phyloP scores from a whole-genome alignment of 345 rosid genomes.

The Brassica rapa region DNA sequence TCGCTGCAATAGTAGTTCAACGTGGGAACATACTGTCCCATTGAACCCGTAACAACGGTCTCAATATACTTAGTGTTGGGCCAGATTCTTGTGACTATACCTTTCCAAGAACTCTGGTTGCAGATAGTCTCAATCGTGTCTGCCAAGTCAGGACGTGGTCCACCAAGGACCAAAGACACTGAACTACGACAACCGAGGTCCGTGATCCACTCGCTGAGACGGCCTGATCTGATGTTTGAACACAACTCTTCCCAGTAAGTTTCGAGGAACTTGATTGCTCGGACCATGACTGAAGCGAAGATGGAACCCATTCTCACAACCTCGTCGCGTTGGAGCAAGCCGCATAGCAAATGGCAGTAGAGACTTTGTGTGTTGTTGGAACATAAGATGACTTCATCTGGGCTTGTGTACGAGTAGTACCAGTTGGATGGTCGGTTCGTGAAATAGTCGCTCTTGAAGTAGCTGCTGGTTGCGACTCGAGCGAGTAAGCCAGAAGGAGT shows the following conservation, averaged over 20 bases:
- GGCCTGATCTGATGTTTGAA: constrained; percentile 63
- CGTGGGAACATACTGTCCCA: constrained; percentile 86
- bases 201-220: constrained; percentile 71
- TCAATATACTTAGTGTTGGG: constrained; percentile 79
- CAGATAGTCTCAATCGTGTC: constrained; percentile 55
- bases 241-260: constrained; percentile 71
- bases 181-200: constrained; percentile 57
- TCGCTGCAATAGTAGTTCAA: constrained; percentile 75
- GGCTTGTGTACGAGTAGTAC: constrained; percentile 76
- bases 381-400: constrained; percentile 82
- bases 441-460: constrained; percentile 78
- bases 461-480: constrained; percentile 88
- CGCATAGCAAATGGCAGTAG: constrained; percentile 83
- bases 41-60: constrained; percentile 82
- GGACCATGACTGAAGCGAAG: constrained; percentile 79
- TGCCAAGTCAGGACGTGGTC: constrained; percentile 58
- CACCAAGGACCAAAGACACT: constrained; percentile 48
- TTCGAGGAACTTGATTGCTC: constrained; percentile 78
- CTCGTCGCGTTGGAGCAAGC: constrained; percentile 67
- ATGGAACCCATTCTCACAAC: constrained; percentile 83
- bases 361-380: constrained; percentile 81
- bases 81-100: constrained; percentile 76
- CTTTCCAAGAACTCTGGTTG: constrained; percentile 65
- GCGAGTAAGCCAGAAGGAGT: constrained; percentile 84
- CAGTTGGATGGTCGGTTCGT: constrained; percentile 69